A percentile compares a stretch with the other conserved stretches of the same genome.
Conservation (phyloP, 2,329 filamentous ascomycete species). For the Fusarium fujikuroi region DNA sequence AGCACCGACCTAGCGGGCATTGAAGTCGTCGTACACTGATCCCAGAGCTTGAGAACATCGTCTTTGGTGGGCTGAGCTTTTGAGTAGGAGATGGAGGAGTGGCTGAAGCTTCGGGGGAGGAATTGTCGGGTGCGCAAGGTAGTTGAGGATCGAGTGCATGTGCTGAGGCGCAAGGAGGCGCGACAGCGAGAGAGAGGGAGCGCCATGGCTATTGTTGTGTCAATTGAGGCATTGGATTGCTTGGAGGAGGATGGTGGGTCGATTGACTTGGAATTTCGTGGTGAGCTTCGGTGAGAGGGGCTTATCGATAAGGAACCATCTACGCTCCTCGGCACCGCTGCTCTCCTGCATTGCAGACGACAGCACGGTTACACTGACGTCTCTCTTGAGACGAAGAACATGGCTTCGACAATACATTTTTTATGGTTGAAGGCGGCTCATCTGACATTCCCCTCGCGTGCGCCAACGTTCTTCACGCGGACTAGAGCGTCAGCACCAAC, state of each 20-base stretch:
- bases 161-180: conserved; percentile 31
- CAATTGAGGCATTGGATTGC: conserved; percentile 37
- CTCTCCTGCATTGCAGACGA: not conserved
- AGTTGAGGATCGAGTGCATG: not conserved
- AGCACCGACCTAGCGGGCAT: not conserved
- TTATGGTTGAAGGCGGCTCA: not conserved
- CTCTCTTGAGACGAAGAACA: not conserved
- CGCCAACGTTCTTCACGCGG: not conserved
- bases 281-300: conserved; percentile 19
- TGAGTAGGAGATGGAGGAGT: conserved; percentile 31
- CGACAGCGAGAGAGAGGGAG: conserved; percentile 41
- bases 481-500: not conserved
- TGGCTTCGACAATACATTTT: not conserved
- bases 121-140: conserved; percentile 30
- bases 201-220: conserved; percentile 36
- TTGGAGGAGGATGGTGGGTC: conserved; percentile 29
- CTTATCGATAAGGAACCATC: conserved; percentile 19
- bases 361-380: not conserved
- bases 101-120: conserved; percentile 34
- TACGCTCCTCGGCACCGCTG: too few relatives aligned
- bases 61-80: conserved; percentile 24
- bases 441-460: not conserved
- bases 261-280: conserved; percentile 29
- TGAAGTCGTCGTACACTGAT: conserved; percentile 43
- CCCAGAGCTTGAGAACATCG: conserved; percentile 45